phyloP scores from a whole-genome alignment of 1,284 basidiomycete genomes.

The Sanghuangporus baumii region DNA sequence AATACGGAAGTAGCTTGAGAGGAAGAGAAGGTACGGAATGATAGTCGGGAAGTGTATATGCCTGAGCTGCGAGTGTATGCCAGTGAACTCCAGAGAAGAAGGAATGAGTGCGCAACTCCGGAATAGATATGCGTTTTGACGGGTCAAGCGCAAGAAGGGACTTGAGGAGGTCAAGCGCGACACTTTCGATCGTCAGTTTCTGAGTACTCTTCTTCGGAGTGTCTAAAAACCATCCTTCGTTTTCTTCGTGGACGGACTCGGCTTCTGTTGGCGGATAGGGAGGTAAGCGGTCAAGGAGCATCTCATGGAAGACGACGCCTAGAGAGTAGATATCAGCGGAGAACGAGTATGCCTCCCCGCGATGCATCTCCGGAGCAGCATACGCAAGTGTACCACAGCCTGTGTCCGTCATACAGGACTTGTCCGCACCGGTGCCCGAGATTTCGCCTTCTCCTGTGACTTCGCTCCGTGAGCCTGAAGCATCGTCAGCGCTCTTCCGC shows the following conservation, averaged over 20 bases:
- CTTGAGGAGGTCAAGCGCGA: neutral
- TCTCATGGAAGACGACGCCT: constrained; percentile 58
- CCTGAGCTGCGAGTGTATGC: neutral
- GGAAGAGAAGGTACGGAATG: neutral
- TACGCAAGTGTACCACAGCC: constrained; percentile 40
- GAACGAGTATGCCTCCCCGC: constrained; percentile 38
- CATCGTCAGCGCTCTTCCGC: neutral
- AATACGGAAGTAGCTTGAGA: neutral
- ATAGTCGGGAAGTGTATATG: neutral
- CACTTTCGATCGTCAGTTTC: neutral
- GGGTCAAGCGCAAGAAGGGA: constrained; percentile 1
- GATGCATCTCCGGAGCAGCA: constrained; percentile 54
- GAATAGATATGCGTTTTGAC: constrained; percentile 2
- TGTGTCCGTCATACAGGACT: neutral
- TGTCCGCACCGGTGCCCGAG: constrained; percentile 23
- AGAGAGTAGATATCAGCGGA: constrained; percentile 55
- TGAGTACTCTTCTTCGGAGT: neutral
- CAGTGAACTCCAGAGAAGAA: constrained; percentile 6
- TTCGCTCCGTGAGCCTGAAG: neutral
- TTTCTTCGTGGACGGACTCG: neutral
- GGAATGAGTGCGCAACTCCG: neutral
- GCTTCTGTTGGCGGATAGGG: neutral
- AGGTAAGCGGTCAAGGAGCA: constrained; percentile 41
- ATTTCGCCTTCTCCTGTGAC: neutral
- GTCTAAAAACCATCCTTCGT: neutral